Evolutionary conservation across 371 early-diverging fungal species (phyloP).

Genomic region (Mucor piriformis): DNA sequence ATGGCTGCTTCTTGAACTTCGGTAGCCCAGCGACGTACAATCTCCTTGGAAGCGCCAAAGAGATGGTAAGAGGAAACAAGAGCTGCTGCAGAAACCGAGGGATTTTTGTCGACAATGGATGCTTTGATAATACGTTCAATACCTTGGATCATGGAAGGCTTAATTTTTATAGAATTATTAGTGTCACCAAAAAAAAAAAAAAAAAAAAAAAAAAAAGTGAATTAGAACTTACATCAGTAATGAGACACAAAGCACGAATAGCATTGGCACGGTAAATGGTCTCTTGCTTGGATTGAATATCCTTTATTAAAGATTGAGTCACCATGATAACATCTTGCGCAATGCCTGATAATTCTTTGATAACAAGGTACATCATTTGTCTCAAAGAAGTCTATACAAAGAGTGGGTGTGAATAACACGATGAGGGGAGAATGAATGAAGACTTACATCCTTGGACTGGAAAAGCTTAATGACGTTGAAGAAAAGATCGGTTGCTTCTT

Average conservation of each 20-base stretch:
- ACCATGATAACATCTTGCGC: conserved; percentile 98
- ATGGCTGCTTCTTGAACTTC: conserved; percentile 88
- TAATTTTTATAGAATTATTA: too few relatives aligned
- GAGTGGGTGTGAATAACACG: neutral
- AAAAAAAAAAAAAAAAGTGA: neutral
- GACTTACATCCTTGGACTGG: conserved; percentile 91
- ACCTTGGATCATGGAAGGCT: conserved; percentile 93
- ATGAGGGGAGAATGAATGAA: neutral
- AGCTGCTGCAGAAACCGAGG: conserved; percentile 90
- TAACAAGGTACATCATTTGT: conserved; percentile 95
- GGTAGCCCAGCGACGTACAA: conserved; percentile 87
- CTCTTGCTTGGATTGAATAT: conserved; percentile 92
- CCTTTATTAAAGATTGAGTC: conserved; percentile 93
- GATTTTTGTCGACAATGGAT: conserved; percentile 94
- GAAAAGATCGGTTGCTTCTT: conserved; percentile 96
- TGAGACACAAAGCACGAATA: conserved; percentile 93
- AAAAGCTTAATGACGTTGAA: conserved; percentile 97
- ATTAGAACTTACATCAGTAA: conserved; percentile 80
- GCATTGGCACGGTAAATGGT: conserved; percentile 94
- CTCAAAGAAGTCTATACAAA: conserved; percentile 79
- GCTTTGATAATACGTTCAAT: conserved; percentile 97
- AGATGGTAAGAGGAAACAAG: conserved; percentile 92
- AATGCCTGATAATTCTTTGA: conserved; percentile 91
- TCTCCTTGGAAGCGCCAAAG: conserved; percentile 80
- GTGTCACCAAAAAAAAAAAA: neutral